Base-by-base conservation (phyloP, 306 rosid species). In the Lotus japonicus region DNA sequence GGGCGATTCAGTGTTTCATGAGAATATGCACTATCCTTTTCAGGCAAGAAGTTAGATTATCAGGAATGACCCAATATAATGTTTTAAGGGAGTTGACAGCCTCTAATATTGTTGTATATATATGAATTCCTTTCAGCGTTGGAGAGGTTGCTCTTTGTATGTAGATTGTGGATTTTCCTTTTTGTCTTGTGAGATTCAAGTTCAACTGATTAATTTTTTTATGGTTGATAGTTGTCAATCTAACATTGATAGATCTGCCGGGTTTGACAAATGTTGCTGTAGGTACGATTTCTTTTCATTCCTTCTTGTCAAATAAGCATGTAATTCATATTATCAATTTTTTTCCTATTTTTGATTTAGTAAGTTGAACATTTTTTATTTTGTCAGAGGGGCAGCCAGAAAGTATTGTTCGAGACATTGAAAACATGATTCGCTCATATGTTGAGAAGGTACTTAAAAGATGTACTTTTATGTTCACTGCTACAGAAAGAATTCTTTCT, bases 201-300 rank as follows among this genome's bases (percentile, higher is more conserved):
- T 65, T 44, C 21, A 53, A 13, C 66, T 64, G 58, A 54, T 75
- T 67, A 11, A 36, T 43, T 7, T 21, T 36, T 33, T 44, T 36
- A 7, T 78, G 46, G 53, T 66, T 72, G 51, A 70, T 80, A 92
- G 97, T 92, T 82, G 97, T 92, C 86, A 92, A 89, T 86, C 81
- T 92, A 35, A 92, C 97, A 42, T 84, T 92, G 21, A 55, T 92
- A 68, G 97, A 92, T 82, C 86, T 92, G 56, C 97, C 97, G 12
- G 97, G 97, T 80, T 85, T 92, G 79, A 92, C 97, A 8, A 92
- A 92, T 77, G 92, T 92, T 61, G 97, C 97, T 55, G 75, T 92
- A 75, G 97, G 97, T 92, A 87, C 11, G 88, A 69, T 55, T 41
- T 58, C 35, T 66, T 44, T 18, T 42, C 56, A 31, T 41, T 53